Base-by-base conservation (phyloP, 441 rosid genomes). In the Erodium texanum region DNA sequence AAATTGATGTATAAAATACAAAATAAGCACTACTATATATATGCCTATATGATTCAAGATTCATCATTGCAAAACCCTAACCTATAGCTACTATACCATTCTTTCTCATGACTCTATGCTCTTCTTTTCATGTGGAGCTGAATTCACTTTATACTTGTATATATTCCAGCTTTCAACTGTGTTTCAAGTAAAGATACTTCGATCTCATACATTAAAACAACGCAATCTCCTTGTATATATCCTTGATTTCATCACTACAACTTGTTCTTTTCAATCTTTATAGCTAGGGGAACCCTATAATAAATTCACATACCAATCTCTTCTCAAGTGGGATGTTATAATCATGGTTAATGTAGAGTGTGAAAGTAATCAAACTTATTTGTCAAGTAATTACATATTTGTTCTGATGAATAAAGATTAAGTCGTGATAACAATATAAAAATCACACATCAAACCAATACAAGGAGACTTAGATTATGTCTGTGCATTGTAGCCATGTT, bases 61-160 rank as follows among this genome's bases (percentile, higher is more conserved):
- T 69, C 75, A 71, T 74, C 34, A 74, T 74, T 58, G 65, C n/a
- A 32, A 14, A 67, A 72, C 59, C 68, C 54, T 74, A 70, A 41
- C 58, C 65, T 63, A 16, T 62, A 32, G 36, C 7, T 32, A 32
- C 36, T 32, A 5, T 66, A 23, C 78, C 82, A 73, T 73, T 79
- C 78, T 70, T 79, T 74, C 72, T 68, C 78, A 84, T 80, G 82
- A 82, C 81, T 82, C 85, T 66, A 71, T 81, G 80, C 88, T 78
- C 83, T 84, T 81, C 88, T 84, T 84, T 82, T 82, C 45, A 82
- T 72, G 84, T 68, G 67, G 72, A 67, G 73, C 73, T 81, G 80
- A 77, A 69, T 78, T 80, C 76, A 7, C 84, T 82, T 81, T 83
- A 71, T 32, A 72, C 5, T n/a, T 12, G 14, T 14, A 43, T 66